Evolutionary conservation across 306 rosid genomes (phyloP).

Genomic region (Medicago arabica): DNA sequence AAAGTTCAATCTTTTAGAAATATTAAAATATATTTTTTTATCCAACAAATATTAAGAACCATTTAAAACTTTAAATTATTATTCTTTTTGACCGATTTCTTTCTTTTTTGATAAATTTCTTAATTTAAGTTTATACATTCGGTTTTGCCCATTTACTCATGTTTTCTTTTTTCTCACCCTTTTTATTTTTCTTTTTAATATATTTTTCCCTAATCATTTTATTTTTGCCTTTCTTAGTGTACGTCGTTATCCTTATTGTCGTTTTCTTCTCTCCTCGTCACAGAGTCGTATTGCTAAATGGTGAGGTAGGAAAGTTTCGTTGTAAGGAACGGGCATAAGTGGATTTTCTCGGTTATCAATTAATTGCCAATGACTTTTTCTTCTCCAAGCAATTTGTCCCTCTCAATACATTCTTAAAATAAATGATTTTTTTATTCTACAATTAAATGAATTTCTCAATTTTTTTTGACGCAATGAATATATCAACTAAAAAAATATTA

Average conservation of each 20-base stretch:
- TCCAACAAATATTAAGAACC: no score
- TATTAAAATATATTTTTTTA: no score
- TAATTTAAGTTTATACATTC: not conserved
- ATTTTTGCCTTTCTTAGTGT: not conserved
- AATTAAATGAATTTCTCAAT: no score
- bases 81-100: no score
- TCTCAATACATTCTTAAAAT: slow-evolving; percentile 24
- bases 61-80: no score
- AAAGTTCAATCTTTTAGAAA: no score
- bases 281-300: not conserved
- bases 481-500: not conserved
- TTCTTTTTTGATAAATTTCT: no score
- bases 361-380: slow-evolving; percentile 3
- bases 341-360: not conserved
- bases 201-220: not conserved
- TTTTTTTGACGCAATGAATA: no score
- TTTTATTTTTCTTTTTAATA: not conserved
- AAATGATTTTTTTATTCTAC: no score
- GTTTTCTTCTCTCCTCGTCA: not conserved
- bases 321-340: not conserved
- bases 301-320: slow-evolving; percentile 18
- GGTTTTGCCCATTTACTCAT: no score
- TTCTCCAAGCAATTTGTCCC: not conserved
- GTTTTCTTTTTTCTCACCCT: not conserved
- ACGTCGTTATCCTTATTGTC: slow-evolving; percentile 4